phyloP scores from a whole-genome alignment of 73 alveolate genomes.

The Tetrahymena malaccensis region DNA sequence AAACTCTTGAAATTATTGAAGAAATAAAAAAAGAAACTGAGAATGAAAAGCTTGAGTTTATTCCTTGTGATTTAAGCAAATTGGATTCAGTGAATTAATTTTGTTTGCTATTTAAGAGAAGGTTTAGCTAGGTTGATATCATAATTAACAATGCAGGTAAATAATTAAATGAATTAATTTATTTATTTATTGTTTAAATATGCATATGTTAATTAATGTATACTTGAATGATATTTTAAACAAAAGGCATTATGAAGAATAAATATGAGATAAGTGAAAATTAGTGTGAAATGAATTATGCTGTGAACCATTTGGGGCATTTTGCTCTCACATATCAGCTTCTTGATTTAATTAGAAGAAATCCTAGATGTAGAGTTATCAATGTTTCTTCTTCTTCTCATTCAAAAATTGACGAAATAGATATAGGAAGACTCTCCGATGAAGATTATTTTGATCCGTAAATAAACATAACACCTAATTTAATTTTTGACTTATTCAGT shows the following conservation, averaged over 20 bases:
- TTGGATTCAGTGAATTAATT: constrained; percentile 3
- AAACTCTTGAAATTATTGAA: not conserved
- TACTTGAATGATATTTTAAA: not conserved
- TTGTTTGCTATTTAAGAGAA: not conserved
- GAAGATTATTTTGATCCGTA: not conserved
- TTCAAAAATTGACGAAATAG: not conserved
- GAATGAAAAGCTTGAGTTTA: constrained; percentile 18
- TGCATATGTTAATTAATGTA: not conserved
- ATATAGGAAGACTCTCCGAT: not conserved
- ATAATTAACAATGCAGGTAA: not conserved
- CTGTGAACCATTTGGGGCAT: not conserved
- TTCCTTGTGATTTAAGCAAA: not conserved
- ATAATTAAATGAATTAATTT: not conserved
- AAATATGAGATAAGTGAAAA: not conserved
- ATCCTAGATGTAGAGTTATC: not conserved
- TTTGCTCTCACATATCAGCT: not conserved
- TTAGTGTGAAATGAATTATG: not conserved
- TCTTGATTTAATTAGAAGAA: not conserved
- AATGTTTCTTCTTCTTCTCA: not conserved
- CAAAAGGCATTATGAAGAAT: not conserved
- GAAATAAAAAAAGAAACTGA: constrained; percentile 8
- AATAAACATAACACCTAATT: not conserved
- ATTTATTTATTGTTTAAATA: not conserved
- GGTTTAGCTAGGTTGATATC: not conserved
- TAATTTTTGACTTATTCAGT: not conserved